These are phyloP conservation scores for Aspergillus incahuasiensis DNA, from an alignment of 495 filamentous ascomycete species.

Conservation along the genomic window DNA sequence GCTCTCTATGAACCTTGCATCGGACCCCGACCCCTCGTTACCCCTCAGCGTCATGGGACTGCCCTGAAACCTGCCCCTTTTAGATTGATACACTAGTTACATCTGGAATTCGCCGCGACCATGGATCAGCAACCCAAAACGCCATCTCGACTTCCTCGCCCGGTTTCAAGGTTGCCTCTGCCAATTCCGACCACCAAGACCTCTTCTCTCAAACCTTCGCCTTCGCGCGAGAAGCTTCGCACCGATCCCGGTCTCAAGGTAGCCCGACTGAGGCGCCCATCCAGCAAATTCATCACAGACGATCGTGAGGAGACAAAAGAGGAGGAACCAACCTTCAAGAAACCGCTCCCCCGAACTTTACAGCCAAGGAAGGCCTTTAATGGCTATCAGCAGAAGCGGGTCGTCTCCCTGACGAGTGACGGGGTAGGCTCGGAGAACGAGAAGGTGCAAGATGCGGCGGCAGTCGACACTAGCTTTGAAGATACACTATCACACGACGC, in stretches of 20 bases:
- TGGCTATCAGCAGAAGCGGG: slow-evolving; percentile 13
- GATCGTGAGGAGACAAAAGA: no score
- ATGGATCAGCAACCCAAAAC: slow-evolving; percentile 36
- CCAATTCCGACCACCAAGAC: slow-evolving; percentile 33
- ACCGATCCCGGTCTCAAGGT: slow-evolving; percentile 38
- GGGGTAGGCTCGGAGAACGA: slow-evolving; percentile 17
- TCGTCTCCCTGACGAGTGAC: slow-evolving; percentile 18
- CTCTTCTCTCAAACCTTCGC: slow-evolving; percentile 39
- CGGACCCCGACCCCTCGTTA: neutral
- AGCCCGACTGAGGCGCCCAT: slow-evolving; percentile 35
- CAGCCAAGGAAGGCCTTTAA: slow-evolving; percentile 21
- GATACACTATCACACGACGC: slow-evolving; percentile 7
- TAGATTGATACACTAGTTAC: neutral
- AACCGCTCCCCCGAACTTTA: slow-evolving; percentile 28
- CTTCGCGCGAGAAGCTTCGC: slow-evolving; percentile 40
- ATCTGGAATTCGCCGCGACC: slow-evolving; percentile 7
- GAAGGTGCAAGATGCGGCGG: slow-evolving; percentile 13
- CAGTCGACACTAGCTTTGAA: slow-evolving; percentile 4
- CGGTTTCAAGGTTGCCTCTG: slow-evolving; percentile 38
- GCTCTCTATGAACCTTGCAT: neutral
- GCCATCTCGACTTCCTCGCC: slow-evolving; percentile 33
- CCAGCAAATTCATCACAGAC: no score
- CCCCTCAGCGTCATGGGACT: slow-evolving; percentile 9
- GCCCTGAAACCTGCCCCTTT: neutral
- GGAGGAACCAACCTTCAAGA: slow-evolving; percentile 38